Conservation (phyloP, 2,329 filamentous ascomycete genomes). For the Metarhizium guizhouense region DNA sequence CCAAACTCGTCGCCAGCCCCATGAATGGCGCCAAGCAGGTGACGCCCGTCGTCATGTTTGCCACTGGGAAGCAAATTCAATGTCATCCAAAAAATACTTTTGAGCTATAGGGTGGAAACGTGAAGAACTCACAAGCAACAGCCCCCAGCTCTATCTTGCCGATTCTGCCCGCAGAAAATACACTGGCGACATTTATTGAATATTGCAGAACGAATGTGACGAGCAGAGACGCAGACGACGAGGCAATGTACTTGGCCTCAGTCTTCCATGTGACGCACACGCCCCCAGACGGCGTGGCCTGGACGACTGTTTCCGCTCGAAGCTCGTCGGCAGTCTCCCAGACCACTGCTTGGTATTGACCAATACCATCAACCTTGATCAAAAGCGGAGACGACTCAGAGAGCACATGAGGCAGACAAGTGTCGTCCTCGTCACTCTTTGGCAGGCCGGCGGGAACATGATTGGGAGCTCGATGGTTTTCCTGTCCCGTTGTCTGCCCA, state of each 20-base stretch:
- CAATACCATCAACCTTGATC: no score
- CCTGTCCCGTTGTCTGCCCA: no score
- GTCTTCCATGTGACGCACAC: conserved; percentile 60
- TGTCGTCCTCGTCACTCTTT: no score
- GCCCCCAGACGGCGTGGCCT: no score
- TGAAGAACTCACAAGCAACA: conserved; percentile 21
- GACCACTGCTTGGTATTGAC: no score
- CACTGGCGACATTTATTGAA: conserved; percentile 64
- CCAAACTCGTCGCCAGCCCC: conserved; percentile 74
- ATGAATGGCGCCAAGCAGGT: conserved; percentile 68
- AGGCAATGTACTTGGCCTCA: conserved; percentile 67
- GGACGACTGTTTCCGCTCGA: no score
- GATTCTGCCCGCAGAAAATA: conserved; percentile 65
- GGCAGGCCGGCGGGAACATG: no score
- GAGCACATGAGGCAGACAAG: no score
- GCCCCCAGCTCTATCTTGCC: conserved; percentile 47
- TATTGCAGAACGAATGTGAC: conserved; percentile 67
- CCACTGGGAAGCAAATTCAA: conserved; percentile 14
- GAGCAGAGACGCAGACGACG: conserved; percentile 59
- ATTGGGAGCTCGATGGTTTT: no score
- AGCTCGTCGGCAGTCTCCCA: no score
- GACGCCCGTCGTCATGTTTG: conserved; percentile 68
- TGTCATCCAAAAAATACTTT: no score
- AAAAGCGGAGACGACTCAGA: no score
- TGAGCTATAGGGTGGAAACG: background rate